phyloP scores from a whole-genome alignment of 1,284 basidiomycete genomes.

The Phenoliferia sp. region DNA sequence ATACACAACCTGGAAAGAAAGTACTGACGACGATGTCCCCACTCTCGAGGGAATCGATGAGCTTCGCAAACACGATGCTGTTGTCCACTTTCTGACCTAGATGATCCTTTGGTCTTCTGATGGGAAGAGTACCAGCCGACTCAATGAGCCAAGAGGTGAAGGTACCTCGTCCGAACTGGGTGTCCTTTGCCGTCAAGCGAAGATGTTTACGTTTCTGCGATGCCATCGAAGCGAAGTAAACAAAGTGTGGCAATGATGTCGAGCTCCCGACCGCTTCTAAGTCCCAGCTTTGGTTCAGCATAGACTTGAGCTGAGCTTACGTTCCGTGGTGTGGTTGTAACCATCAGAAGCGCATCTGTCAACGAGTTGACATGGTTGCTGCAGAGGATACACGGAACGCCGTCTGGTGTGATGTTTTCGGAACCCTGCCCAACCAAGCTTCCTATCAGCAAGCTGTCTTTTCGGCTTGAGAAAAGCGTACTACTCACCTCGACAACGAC shows the following conservation, averaged over 20 bases:
- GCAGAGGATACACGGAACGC: constrained; percentile 66
- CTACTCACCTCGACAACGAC: constrained; percentile 63
- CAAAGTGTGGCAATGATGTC: too few species aligned
- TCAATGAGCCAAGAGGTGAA: constrained; percentile 86
- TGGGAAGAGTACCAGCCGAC: constrained; percentile 73
- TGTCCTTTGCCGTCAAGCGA: constrained; percentile 75
- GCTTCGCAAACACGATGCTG: constrained; percentile 57
- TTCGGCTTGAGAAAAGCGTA: neutral
- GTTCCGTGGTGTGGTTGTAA: constrained; percentile 33
- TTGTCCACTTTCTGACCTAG: constrained; percentile 56
- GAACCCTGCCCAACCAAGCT: constrained; percentile 48
- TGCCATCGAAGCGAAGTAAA: too few species aligned
- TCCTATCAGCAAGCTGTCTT: neutral
- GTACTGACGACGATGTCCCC: constrained; percentile 60
- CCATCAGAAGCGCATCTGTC: constrained; percentile 64
- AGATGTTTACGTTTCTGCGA: constrained; percentile 63
- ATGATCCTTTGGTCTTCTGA: constrained; percentile 64
- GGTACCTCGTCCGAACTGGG: constrained; percentile 70
- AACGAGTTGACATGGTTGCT: constrained; percentile 78
- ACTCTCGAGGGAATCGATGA: constrained; percentile 66
- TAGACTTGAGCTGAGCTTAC: too few species aligned
- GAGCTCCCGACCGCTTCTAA: too few species aligned
- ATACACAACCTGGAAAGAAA: neutral
- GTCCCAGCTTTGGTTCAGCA: too few species aligned
- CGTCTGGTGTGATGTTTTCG: constrained; percentile 62